phyloP scores from a whole-genome alignment of 176 grass and related monocot genomes.

The Aegilops speltoides region DNA sequence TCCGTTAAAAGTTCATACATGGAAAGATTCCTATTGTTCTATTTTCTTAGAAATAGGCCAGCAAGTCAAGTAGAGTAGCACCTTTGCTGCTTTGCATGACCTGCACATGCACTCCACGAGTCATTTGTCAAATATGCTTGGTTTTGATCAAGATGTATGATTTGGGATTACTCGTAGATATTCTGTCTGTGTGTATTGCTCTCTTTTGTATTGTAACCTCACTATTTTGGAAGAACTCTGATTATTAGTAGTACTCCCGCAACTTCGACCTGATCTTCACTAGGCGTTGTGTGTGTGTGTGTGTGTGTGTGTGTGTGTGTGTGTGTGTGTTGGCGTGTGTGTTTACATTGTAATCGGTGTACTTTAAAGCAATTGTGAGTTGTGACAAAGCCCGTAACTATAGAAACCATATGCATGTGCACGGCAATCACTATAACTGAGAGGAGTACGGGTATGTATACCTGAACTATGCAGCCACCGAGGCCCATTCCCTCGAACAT shows the following conservation, averaged over 20 bases:
- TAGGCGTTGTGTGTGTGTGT: too few relatives aligned
- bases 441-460: background rate
- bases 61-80: background rate
- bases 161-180: too few relatives aligned
- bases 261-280: too few relatives aligned
- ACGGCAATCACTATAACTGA: background rate
- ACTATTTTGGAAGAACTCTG: too few relatives aligned
- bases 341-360: background rate
- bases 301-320: too few relatives aligned
- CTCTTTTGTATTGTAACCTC: background rate
- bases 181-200: background rate
- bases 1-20: background rate
- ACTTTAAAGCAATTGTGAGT: background rate
- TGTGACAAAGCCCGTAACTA: background rate
- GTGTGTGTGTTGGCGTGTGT: too few relatives aligned
- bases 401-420: background rate
- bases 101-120: background rate
- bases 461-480: slow-evolving; percentile 78
- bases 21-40: background rate
- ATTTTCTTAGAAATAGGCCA: background rate
- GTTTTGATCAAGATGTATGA: background rate
- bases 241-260: too few relatives aligned
- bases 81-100: background rate
- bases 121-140: background rate
- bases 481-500: slow-evolving; percentile 87